Evolutionary conservation across 345 rosid genomes (phyloP).

Genomic region (Pseudoturritis turrita): DNA sequence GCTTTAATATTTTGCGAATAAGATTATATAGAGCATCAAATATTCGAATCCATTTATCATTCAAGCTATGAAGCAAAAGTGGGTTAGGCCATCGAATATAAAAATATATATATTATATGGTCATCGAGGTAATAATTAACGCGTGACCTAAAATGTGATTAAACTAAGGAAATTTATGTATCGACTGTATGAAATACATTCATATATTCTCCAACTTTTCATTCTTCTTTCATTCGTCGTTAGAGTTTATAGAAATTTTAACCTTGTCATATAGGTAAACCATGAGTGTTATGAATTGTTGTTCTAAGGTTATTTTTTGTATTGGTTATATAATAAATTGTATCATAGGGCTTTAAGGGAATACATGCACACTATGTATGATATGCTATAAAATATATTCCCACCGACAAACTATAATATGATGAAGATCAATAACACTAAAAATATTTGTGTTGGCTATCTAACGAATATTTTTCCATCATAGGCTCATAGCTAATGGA

Average conservation of each 20-base stretch:
- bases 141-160: neutral
- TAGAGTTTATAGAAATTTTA: neutral
- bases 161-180: neutral
- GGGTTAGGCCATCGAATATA: slow-evolving; percentile 29
- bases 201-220: neutral
- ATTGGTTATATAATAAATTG: neutral
- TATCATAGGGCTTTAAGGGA: neutral
- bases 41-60: slow-evolving; percentile 17
- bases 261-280: neutral
- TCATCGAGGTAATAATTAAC: neutral
- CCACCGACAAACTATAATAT: neutral
- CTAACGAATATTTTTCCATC: neutral
- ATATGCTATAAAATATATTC: neutral
- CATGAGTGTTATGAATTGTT: neutral
- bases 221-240: neutral
- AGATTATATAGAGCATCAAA: slow-evolving; percentile 6
- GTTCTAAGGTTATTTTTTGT: neutral
- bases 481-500: neutral
- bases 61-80: slow-evolving; percentile 20
- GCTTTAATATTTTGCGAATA: neutral
- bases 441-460: neutral
- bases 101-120: neutral
- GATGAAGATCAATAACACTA: neutral
- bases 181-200: neutral
- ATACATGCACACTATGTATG: neutral